Evolutionary conservation across 2,329 filamentous ascomycete species (phyloP), one percentile per base, ranked within the genome.

Genomic region (Ampelomyces quisqualis): DNA sequence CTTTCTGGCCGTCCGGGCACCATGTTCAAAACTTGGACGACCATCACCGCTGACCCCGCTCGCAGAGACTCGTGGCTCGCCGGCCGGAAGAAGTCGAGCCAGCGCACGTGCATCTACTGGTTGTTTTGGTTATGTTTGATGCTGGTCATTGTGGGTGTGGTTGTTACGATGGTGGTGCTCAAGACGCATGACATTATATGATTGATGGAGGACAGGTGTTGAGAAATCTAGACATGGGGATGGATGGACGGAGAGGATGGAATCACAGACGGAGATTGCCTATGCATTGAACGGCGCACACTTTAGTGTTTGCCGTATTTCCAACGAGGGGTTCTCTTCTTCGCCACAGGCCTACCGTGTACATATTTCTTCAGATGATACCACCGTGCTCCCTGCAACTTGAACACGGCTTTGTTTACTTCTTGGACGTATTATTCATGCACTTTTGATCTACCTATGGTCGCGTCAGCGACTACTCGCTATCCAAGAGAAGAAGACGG

Each of bases 21-120:
- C 14, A 46, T 50, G 19, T 66, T 66, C 49, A 57, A 57, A 13
- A 66, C 63, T 47, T 62, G 60, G 52, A 66, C 64, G 5, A 53
- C 50, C 15, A 60, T 66, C 23, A 47, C 54, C 24, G 49, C 51
- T 61, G 50, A 63, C 58, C 49, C 53, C 11, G 29, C 39, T 8
- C 45, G 46, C 49, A 80, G 77, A 42, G 67, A 76, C 49, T 72
- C 71, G 36, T 82, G 79, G 79, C 76, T 82, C 21, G 69, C 68
- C 23, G 66, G 67, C 5, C 72, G 81, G 62, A 65, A 69, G 34
- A 81, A 81, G 53, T 67, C 68, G 39, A 55, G 61, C 4, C 72
- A 70, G 32, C 69, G 74, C 7, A 71, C 71, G 15, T 71, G 70
- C 36, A 68, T 80, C 36, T 77, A 73, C 52, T 74, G 68, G 64